phyloP scores from a whole-genome alignment of 2,329 filamentous ascomycete genomes.

The Fusarium sp. region DNA sequence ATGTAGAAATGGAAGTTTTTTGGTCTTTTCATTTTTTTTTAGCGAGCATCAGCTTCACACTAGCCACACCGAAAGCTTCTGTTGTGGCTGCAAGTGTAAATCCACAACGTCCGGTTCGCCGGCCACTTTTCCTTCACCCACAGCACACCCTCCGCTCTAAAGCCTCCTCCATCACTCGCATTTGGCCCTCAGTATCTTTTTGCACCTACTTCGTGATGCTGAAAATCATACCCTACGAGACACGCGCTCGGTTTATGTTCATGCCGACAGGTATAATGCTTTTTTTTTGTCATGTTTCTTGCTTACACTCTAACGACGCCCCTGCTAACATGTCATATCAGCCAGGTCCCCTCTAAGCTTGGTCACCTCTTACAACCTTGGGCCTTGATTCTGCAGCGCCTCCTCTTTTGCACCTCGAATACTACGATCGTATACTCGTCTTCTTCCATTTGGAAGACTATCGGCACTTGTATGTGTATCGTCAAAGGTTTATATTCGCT shows the following conservation, averaged over 20 bases:
- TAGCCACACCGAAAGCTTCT: constrained; percentile 21
- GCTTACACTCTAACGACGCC: neutral
- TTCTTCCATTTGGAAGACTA: neutral
- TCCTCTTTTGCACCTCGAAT: neutral
- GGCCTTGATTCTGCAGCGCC: constrained; percentile 15
- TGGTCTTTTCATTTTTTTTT: neutral
- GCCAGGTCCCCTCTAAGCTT: constrained; percentile 37
- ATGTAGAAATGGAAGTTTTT: constrained; percentile 3
- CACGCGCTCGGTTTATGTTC: neutral
- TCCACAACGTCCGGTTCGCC: constrained; percentile 44
- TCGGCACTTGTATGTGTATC: no score
- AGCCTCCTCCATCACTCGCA: constrained; percentile 43
- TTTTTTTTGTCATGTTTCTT: constrained; percentile 8
- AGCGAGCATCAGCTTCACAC: neutral
- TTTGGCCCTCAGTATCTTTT: constrained; percentile 27
- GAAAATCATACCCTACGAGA: neutral
- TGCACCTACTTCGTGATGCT: neutral
- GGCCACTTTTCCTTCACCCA: constrained; percentile 43
- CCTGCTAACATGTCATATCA: constrained; percentile 37
- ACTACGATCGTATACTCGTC: neutral
- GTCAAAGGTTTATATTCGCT: constrained; percentile 6
- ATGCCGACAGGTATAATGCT: neutral
- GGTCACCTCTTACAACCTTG: constrained; percentile 21
- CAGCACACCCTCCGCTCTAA: constrained; percentile 30
- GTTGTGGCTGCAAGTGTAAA: constrained; percentile 36